Percentiles rank a stretch among this genome's conserved stretches.
phyloP scores from a whole-genome alignment of 768 basidiomycete genomes.

The Psilocybe sp. region DNA sequence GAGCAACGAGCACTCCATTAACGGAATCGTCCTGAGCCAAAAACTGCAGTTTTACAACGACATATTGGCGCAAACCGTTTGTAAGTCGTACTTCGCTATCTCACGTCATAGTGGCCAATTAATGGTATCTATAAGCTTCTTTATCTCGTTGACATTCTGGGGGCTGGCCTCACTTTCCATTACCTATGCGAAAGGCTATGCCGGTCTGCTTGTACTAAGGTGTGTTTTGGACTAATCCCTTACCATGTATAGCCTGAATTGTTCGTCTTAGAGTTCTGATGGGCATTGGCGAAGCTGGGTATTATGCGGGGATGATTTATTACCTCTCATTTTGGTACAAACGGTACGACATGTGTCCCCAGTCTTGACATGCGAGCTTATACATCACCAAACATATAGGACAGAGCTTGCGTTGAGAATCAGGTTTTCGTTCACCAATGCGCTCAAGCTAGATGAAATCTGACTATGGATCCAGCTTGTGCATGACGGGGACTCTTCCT shows the following conservation, averaged over 20 bases:
- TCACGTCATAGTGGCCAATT: neutral
- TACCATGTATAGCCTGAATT: neutral
- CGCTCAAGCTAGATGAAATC: neutral
- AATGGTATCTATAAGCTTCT: constrained; percentile 37
- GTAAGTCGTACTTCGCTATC: constrained; percentile 23
- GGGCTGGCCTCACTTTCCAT: constrained; percentile 50
- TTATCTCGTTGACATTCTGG: constrained; percentile 51
- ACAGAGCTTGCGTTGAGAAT: constrained; percentile 50
- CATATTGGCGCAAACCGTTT: constrained; percentile 58
- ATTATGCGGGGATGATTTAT: constrained; percentile 60
- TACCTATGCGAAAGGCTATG: constrained; percentile 54
- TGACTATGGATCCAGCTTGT: constrained; percentile 31
- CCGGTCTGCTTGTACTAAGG: constrained; percentile 45
- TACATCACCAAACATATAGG: constrained; percentile 18
- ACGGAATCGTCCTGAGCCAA: neutral
- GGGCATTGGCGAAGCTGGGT: constrained; percentile 61
- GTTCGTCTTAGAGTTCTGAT: constrained; percentile 41
- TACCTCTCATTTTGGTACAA: constrained; percentile 60
- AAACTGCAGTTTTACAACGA: constrained; percentile 46
- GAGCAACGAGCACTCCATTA: neutral
- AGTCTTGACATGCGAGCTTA: neutral
- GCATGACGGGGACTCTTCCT: constrained; percentile 58
- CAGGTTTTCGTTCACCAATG: constrained; percentile 27
- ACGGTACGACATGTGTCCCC: constrained; percentile 19
- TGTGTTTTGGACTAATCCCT: constrained; percentile 12